Conservation (phyloP, 2,329 filamentous ascomycete species). For the Helminthosporium solani region DNA sequence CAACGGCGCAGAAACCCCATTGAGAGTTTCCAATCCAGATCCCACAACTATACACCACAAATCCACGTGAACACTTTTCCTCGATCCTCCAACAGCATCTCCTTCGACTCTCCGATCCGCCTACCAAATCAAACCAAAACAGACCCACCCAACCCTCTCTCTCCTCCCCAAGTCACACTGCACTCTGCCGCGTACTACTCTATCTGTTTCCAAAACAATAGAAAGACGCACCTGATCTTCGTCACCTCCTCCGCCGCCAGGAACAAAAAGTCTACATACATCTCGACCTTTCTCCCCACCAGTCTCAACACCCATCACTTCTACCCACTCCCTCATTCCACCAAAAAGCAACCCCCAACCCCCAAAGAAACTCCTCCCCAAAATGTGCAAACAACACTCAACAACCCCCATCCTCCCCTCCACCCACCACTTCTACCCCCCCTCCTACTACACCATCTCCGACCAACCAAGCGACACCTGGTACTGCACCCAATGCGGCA, state of each 20-base stretch:
- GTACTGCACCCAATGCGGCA: conserved; percentile 13
- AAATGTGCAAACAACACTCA: neutral
- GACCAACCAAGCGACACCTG: conserved; percentile 10
- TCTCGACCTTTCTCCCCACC: neutral
- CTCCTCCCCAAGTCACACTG: neutral
- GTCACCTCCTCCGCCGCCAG: neutral
- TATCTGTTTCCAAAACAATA: neutral
- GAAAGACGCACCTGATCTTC: neutral
- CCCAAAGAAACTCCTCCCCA: neutral
- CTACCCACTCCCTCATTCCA: neutral
- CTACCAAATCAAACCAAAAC: neutral
- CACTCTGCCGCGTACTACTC: neutral
- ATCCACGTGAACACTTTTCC: neutral
- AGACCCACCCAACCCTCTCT: neutral
- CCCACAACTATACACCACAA: neutral
- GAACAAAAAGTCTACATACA: neutral
- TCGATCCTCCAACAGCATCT: neutral
- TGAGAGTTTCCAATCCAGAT: neutral
- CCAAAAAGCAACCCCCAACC: too few relatives aligned
- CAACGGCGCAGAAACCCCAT: neutral
- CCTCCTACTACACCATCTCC: neutral
- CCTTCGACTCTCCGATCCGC: neutral
- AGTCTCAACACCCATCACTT: neutral
- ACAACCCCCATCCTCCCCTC: neutral
- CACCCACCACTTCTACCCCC: neutral